These are phyloP conservation scores for Paraurostyla sp. DNA, from an alignment of 73 alveolate species.

Conservation along the genomic window DNA sequence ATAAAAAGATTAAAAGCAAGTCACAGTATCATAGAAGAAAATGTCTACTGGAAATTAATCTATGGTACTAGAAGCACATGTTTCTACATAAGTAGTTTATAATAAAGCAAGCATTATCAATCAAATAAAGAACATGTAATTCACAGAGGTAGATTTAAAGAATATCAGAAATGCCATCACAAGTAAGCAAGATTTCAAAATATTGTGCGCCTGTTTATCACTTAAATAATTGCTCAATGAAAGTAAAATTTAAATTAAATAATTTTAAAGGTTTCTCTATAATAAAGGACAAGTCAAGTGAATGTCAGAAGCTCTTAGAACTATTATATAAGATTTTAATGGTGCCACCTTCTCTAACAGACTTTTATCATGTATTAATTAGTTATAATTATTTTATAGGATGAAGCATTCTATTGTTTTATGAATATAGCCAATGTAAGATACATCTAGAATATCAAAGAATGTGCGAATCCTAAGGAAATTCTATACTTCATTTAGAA, in stretches of 20 bases:
- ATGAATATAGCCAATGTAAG: constrained; percentile 33
- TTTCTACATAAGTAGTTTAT: background rate
- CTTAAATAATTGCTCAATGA: background rate
- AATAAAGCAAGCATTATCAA: background rate
- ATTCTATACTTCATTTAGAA: background rate
- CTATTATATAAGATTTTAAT: background rate
- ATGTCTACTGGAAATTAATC: background rate
- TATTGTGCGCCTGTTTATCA: constrained; percentile 24
- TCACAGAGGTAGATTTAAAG: background rate
- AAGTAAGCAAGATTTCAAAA: constrained; percentile 29
- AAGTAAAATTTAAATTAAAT: constrained; percentile 30
- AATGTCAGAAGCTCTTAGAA: constrained; percentile 3
- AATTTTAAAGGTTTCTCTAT: background rate
- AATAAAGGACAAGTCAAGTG: background rate
- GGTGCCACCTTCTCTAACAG: background rate
- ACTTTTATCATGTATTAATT: constrained; percentile 1
- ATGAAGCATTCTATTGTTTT: constrained; percentile 39
- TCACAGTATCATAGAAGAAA: constrained; percentile 3
- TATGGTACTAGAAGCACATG: background rate
- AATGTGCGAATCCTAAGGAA: constrained; percentile 11
- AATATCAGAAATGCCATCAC: background rate
- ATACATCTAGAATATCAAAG: constrained; percentile 2
- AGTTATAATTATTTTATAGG: background rate
- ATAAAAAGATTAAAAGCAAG: background rate
- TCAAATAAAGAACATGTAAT: background rate